These are phyloP conservation scores for Botrytis tulipae DNA, from an alignment of 2,329 filamentous ascomycete species.

Conservation along the genomic window DNA sequence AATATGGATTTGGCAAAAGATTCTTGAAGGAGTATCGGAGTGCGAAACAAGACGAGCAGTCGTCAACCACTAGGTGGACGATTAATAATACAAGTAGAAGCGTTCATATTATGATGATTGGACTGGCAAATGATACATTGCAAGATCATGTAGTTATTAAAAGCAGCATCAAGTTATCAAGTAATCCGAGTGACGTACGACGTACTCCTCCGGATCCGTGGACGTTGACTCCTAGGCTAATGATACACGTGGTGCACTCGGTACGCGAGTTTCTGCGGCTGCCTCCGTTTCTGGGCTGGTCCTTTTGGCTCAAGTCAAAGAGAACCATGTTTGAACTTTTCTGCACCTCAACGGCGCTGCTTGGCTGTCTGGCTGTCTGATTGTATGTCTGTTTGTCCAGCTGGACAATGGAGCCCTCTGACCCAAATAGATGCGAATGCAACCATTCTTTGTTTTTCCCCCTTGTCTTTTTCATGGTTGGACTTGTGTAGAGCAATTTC, in stretches of 20 bases:
- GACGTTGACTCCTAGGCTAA: neutral
- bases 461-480: neutral
- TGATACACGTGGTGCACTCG: constrained; percentile 4
- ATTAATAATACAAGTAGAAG: neutral
- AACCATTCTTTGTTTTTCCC: neutral
- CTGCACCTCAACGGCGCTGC: neutral
- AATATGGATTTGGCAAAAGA: neutral
- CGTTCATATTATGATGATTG: neutral
- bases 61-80: neutral
- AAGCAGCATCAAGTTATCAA: neutral
- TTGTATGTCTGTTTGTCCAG: neutral
- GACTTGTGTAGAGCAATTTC: neutral
- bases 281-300: neutral
- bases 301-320: neutral
- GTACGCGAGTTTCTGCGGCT: neutral
- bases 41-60: neutral
- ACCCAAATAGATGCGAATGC: neutral
- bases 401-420: neutral
- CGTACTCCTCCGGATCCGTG: neutral
- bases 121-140: neutral
- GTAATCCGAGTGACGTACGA: neutral
- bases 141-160: neutral
- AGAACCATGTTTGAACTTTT: neutral
- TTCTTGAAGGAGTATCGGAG: neutral
- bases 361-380: neutral